Percentiles rank a stretch among this genome's conserved stretches.
Conservation (phyloP, 306 rosid genomes). For the Coriaria nepalensis region DNA sequence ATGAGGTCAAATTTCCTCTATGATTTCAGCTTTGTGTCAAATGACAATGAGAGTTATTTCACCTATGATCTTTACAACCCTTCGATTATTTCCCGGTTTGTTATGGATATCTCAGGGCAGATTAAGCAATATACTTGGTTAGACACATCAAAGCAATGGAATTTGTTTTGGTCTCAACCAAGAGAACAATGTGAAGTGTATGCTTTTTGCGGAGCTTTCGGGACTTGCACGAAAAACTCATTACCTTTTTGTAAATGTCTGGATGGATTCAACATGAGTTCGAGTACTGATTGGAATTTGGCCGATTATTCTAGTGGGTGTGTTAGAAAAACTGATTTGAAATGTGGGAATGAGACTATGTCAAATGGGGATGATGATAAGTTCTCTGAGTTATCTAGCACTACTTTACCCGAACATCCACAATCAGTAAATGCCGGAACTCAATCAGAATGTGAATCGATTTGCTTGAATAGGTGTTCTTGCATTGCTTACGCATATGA, state of each 20-base stretch:
- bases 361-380: constrained; percentile 21
- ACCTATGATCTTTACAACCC: constrained; percentile 9
- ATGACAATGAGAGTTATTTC: constrained; percentile 18
- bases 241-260: constrained; percentile 16
- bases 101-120: constrained; percentile 25
- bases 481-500: constrained; percentile 52
- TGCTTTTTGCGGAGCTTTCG: constrained; percentile 22
- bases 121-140: constrained; percentile 11
- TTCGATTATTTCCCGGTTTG: constrained; percentile 3
- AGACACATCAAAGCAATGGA: constrained; percentile 8
- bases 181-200: constrained; percentile 25
- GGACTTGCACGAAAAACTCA: constrained; percentile 11
- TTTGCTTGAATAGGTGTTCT: constrained; percentile 31
- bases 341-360: constrained; percentile 16
- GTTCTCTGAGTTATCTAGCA: constrained; percentile 19
- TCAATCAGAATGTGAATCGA: constrained; percentile 29
- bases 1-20: constrained; percentile 20
- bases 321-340: constrained; percentile 13
- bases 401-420: constrained; percentile 22
- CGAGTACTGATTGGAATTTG: constrained; percentile 8
- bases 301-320: constrained; percentile 19
- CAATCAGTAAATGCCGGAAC: constrained; percentile 15
- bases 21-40: constrained; percentile 13
- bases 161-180: constrained; percentile 21
- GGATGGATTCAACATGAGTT: constrained; percentile 14